phyloP scores from a whole-genome alignment of 805 yeast species.

The Komagataella kurtzmanii region DNA sequence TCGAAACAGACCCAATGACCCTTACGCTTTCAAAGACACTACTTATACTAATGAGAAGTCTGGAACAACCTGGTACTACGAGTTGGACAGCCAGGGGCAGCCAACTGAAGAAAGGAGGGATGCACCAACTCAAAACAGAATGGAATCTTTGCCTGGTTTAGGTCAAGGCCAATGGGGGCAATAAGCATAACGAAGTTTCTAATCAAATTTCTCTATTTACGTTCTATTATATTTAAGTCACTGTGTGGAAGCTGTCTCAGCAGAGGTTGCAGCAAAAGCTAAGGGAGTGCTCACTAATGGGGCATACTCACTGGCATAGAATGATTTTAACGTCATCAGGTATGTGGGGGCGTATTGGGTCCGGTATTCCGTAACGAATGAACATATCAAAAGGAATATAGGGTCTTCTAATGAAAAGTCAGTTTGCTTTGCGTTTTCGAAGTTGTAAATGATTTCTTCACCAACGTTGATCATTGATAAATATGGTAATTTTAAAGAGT shows the following conservation, averaged over 20 bases:
- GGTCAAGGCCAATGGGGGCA: not conserved
- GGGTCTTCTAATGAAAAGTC: conserved; percentile 8
- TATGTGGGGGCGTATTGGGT: conserved; percentile 17
- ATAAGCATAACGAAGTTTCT: no score
- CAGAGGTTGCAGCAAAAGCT: not conserved
- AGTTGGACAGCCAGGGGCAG: conserved; percentile 14
- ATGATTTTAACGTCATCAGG: conserved; percentile 15
- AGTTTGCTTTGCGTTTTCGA: conserved; percentile 12
- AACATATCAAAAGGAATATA: conserved; percentile 14
- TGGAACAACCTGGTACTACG: conserved; percentile 34
- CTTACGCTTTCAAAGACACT: conserved; percentile 67
- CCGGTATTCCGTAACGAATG: conserved; percentile 21
- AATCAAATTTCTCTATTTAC: not conserved
- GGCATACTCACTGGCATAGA: conserved; percentile 8
- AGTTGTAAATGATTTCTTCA: conserved; percentile 18
- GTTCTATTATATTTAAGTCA: not conserved
- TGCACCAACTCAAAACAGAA: not conserved
- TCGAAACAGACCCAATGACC: conserved; percentile 83
- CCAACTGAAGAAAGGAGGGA: not conserved
- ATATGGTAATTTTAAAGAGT: conserved; percentile 12
- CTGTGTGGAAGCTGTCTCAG: not conserved
- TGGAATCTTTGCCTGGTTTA: not conserved
- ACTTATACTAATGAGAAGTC: conserved; percentile 29
- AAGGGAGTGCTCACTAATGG: not conserved
- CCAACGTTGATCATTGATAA: conserved; percentile 20